Conservation (phyloP, 1,139 yeast species). For the Scheffersomyces cryptocercus region DNA sequence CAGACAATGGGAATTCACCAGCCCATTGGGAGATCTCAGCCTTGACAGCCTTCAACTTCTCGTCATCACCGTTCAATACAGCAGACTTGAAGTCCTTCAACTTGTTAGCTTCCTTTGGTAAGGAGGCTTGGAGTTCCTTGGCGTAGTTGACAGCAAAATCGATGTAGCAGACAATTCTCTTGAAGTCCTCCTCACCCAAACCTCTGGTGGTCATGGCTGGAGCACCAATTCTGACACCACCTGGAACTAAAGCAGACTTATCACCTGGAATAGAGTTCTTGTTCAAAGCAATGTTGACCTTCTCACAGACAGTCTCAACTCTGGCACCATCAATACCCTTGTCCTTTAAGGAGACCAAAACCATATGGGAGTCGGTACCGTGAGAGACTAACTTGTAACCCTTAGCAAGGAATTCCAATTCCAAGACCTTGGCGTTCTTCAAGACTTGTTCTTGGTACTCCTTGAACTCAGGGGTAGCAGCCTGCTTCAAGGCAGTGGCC, state of each 20-base stretch:
- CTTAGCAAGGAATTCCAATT: conserved; percentile 63
- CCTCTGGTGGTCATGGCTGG: conserved; percentile 99
- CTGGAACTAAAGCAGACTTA: conserved; percentile 95
- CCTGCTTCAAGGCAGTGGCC: conserved; percentile 96
- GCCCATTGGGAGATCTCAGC: conserved; percentile 89
- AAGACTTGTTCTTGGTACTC: conserved; percentile 87
- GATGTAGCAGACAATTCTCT: conserved; percentile 77
- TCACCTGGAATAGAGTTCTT: conserved; percentile 98
- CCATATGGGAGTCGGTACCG: conserved; percentile 98
- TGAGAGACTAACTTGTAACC: conserved; percentile 86
- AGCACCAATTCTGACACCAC: conserved; percentile 97
- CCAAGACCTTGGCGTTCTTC: conserved; percentile 85
- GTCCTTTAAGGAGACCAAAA: conserved; percentile 84
- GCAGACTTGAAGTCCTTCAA: conserved; percentile 90
- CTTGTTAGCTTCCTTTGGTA: conserved; percentile 87
- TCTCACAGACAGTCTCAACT: conserved; percentile 92
- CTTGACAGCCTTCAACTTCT: conserved; percentile 62
- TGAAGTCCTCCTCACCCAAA: conserved; percentile 82
- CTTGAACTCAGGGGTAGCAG: conserved; percentile 87
- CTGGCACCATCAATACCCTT: conserved; percentile 97
- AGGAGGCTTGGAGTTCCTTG: conserved; percentile 66
- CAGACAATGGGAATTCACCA: conserved; percentile 90
- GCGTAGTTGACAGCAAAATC: conserved; percentile 84
- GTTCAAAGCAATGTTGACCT: conserved; percentile 92
- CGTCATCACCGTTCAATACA: conserved; percentile 69